These are phyloP conservation scores for Monosporascus sp. DNA, from an alignment of 2,329 filamentous ascomycete species.

Conservation along the genomic window DNA sequence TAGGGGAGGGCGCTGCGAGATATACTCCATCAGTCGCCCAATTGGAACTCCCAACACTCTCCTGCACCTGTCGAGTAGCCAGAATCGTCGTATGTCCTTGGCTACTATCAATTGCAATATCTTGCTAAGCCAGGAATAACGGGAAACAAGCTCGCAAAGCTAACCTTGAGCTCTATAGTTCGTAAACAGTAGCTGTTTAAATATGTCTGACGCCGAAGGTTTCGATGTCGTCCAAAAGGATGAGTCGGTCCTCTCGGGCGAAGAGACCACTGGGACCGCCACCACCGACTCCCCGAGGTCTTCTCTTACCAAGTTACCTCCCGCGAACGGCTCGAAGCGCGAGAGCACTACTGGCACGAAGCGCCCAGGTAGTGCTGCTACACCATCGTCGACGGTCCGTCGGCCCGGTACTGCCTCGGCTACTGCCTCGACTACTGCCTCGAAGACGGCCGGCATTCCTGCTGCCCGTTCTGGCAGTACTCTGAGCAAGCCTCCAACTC, in stretches of 20 bases:
- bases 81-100: neutral
- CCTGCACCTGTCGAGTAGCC: neutral
- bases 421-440: conserved; percentile 6
- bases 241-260: conserved; percentile 31
- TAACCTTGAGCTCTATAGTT: neutral
- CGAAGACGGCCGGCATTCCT: conserved; percentile 26
- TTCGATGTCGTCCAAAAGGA: conserved; percentile 40
- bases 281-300: conserved; percentile 16
- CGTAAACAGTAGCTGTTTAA: conserved; percentile 12
- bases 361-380: conserved; percentile 27
- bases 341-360: conserved; percentile 28
- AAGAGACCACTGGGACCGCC: conserved; percentile 27
- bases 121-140: neutral
- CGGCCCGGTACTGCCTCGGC: conserved; percentile 26
- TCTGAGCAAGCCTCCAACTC: conserved; percentile 44
- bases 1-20: neutral
- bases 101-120: neutral
- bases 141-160: conserved; percentile 5
- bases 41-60: neutral
- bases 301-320: conserved; percentile 16
- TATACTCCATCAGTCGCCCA: neutral
- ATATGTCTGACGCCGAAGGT: conserved; percentile 44
- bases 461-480: conserved; percentile 33
- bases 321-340: conserved; percentile 28
- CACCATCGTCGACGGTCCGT: conserved; percentile 26